Percentiles rank a stretch among this genome's conserved stretches.
Conservation (phyloP, 805 yeast genomes). For the Komagataella pseudopastoris region DNA sequence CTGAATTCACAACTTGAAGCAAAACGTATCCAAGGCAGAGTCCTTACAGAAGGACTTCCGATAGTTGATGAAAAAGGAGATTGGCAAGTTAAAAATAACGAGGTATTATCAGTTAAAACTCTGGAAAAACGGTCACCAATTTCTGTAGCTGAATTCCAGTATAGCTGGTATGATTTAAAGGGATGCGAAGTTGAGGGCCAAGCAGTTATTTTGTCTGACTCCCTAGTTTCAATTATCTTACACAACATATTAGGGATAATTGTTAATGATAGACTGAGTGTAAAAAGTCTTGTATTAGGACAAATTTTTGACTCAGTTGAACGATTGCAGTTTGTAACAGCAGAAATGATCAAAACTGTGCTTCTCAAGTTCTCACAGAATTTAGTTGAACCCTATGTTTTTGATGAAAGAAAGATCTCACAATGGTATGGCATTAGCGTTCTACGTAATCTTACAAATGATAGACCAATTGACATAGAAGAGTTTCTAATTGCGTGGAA, state of each 20-base stretch:
- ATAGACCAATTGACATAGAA: conserved; percentile 13
- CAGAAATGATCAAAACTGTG: conserved; percentile 33
- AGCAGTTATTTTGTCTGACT: conserved; percentile 18
- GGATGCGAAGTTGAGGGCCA: conserved; percentile 42
- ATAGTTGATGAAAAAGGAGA: conserved; percentile 10
- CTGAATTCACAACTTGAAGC: conserved; percentile 25
- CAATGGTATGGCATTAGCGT: conserved; percentile 53
- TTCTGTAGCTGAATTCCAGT: conserved; percentile 38
- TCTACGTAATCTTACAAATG: conserved; percentile 11
- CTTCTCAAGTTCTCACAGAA: conserved; percentile 29
- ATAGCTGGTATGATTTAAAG: conserved; percentile 34
- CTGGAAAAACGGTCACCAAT: conserved; percentile 33
- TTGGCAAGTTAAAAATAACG: not conserved
- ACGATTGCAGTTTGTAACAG: conserved; percentile 13
- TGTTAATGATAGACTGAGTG: conserved; percentile 4
- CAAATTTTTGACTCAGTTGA: conserved; percentile 6
- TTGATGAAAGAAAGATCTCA: conserved; percentile 32
- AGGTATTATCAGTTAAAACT: conserved; percentile 14
- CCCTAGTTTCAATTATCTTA: conserved; percentile 5
- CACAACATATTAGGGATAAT: conserved; percentile 4
- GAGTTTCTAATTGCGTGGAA: conserved; percentile 58
- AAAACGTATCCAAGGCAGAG: conserved; percentile 15
- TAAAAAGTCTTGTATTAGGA: conserved; percentile 6
- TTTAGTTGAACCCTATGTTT: conserved; percentile 13
- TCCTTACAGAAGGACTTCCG: conserved; percentile 20